Evolutionary conservation across 306 rosid genomes (phyloP), one percentile per base, ranked within the genome.

Genomic region (Nissolia schottii): DNA sequence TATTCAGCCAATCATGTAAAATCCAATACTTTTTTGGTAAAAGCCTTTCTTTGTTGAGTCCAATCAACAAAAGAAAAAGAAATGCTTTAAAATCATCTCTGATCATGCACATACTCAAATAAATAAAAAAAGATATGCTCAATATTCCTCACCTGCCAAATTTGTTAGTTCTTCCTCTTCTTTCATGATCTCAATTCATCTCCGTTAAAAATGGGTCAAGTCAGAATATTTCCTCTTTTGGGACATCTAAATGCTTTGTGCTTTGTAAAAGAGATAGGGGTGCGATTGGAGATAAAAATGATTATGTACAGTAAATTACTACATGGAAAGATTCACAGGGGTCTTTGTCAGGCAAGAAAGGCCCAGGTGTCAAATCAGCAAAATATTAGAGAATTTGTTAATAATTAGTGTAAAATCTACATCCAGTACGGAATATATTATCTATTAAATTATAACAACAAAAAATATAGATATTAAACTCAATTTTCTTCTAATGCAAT

Each of bases 171-270:
- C 24, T 78, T 65, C 31, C 20, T 65, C 14, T 34, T 8, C 31
- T 28, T 66, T 48, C 28, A 71, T 38, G 68, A 55, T 73, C 73
- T 57, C 20, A 48, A 12, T 63, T 73, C 59, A 56, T 27, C 24
- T 7, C 40, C 3, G 34, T 13, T 24, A 13, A 49, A 23, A 48
- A 24, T 10, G 16, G 74, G 53, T 6, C 63, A 9, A 14, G 79
- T 65, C 75, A 66, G n/a, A 73, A 58, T 65, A 63, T 49, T 79
- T 58, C 82, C 32, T 56, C 59, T 66, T 48, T 71, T 29, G 41
- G 41, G 19, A 79, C 28, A 35, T 67, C 15, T 15, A 32, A 67
- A 75, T 48, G 76, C 64, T 11, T 3, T 46, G 56, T 37, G 56
- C 50, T 73, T 66, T 49, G 16, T 12, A 18, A 64, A 46, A 60